Evolutionary conservation across 345 rosid genomes (phyloP).

Genomic region (Hibiscus syriacus): DNA sequence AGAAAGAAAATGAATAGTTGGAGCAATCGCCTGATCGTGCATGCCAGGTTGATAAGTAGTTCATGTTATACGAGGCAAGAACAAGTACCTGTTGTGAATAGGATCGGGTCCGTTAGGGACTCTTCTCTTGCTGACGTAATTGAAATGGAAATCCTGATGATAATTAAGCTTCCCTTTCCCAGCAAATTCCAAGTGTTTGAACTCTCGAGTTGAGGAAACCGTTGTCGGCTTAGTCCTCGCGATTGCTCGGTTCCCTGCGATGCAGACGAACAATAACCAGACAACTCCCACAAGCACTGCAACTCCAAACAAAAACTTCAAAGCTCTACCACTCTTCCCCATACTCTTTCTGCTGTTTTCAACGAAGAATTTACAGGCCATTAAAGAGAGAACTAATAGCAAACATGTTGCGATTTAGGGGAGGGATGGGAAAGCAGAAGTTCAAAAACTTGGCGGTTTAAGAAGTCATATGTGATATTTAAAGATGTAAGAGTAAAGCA

Average conservation of each 20-base stretch:
- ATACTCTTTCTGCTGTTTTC: conserved; percentile 25
- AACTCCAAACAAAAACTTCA: conserved; percentile 35
- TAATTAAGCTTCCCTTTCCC: conserved; percentile 23
- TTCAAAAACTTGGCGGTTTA: conserved; percentile 43
- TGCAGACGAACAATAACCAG: conserved; percentile 51
- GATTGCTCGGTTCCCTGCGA: conserved; percentile 31
- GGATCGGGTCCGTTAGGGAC: conserved; percentile 99
- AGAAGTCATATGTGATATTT: conserved; percentile 34
- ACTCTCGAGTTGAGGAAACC: conserved; percentile 29
- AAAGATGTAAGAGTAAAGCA: conserved; percentile 38
- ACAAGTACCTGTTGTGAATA: conserved; percentile 87
- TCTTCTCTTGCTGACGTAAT: conserved; percentile 72
- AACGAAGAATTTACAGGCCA: conserved; percentile 25
- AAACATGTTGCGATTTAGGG: conserved; percentile 38
- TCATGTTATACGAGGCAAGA: neutral
- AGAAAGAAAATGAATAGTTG: too few relatives aligned
- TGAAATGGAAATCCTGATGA: conserved; percentile 35
- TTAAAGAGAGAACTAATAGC: conserved; percentile 27
- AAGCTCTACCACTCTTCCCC: conserved; percentile 37
- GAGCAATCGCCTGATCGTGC: too few relatives aligned
- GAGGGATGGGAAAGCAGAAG: conserved; percentile 19
- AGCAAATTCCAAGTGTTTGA: conserved; percentile 25
- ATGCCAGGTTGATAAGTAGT: neutral
- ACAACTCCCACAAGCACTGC: conserved; percentile 42
- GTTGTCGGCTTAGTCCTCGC: conserved; percentile 6